These are phyloP conservation scores for Scheffersomyces quercinus DNA, from an alignment of 1,139 yeast genomes.

Conservation along the genomic window DNA sequence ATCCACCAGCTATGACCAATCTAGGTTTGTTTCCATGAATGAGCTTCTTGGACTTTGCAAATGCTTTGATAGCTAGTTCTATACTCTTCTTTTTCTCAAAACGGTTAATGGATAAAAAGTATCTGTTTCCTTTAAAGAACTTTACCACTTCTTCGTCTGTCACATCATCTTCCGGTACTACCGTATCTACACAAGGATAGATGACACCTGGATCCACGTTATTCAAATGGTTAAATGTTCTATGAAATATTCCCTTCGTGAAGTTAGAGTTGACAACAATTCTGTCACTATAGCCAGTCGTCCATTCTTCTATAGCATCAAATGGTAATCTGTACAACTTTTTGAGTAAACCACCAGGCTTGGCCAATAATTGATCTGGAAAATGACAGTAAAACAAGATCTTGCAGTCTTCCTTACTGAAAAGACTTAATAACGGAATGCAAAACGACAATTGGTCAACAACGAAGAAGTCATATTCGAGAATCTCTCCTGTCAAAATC, in stretches of 20 bases:
- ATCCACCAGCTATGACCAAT: conserved; percentile 88
- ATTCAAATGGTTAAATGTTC: conserved; percentile 56
- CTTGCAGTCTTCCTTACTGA: conserved; percentile 41
- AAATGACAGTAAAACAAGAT: conserved; percentile 91
- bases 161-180: conserved; percentile 17
- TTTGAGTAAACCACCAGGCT: conserved; percentile 56
- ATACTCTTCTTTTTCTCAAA: conserved; percentile 86
- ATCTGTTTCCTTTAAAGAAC: conserved; percentile 37
- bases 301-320: conserved; percentile 76
- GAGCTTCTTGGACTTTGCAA: conserved; percentile 37
- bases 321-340: conserved; percentile 76
- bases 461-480: conserved; percentile 66
- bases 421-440: conserved; percentile 67
- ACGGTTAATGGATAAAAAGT: conserved; percentile 77
- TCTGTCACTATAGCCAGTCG: conserved; percentile 74
- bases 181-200: conserved; percentile 81
- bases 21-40: conserved; percentile 28
- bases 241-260: conserved; percentile 67
- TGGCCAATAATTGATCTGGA: conserved; percentile 83
- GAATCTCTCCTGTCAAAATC: conserved; percentile 48
- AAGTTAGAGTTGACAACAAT: conserved; percentile 87
- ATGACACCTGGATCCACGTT: conserved; percentile 63
- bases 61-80: conserved; percentile 72
- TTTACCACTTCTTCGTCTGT: conserved; percentile 30
- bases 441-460: conserved; percentile 90